These are phyloP conservation scores for Pyrenula aspistea DNA, from an alignment of 495 filamentous ascomycete genomes.

Conservation along the genomic window DNA sequence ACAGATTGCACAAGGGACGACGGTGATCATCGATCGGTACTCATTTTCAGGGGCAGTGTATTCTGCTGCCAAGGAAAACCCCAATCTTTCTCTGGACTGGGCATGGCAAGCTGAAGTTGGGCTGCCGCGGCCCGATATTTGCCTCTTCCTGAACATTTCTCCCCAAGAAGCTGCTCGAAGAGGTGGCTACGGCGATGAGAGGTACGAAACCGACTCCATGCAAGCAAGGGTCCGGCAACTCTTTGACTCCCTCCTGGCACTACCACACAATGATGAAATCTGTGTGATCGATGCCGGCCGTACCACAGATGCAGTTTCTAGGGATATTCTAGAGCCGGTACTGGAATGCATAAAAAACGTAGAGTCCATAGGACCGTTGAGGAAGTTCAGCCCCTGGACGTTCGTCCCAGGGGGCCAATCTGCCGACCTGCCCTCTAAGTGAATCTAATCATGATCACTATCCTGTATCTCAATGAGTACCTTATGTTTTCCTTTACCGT, in stretches of 20 bases:
- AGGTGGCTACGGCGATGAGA: constrained; percentile 77
- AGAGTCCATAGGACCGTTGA: constrained; percentile 23
- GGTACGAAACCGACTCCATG: constrained; percentile 79
- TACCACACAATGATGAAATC: constrained; percentile 24
- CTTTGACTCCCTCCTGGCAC: constrained; percentile 41
- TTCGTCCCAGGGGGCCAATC: constrained; percentile 5
- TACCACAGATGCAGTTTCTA: constrained; percentile 42
- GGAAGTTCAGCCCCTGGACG: constrained; percentile 28
- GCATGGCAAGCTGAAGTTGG: constrained; percentile 75
- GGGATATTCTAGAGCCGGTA: constrained; percentile 45
- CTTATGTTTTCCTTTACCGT: not conserved
- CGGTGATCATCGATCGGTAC: constrained; percentile 81
- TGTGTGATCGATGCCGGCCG: constrained; percentile 38
- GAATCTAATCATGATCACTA: constrained; percentile 36
- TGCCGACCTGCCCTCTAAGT: not conserved
- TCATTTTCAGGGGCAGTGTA: constrained; percentile 91
- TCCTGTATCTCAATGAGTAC: constrained; percentile 41
- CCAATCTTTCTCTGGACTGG: constrained; percentile 59
- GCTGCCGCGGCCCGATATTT: constrained; percentile 75
- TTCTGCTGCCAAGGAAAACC: constrained; percentile 79
- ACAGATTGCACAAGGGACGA: constrained; percentile 52
- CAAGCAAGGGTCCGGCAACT: constrained; percentile 66
- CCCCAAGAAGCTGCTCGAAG: constrained; percentile 58
- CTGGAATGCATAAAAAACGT: constrained; percentile 29
- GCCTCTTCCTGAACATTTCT: constrained; percentile 74